Evolutionary conservation across 1,139 yeast genomes (phyloP).

Genomic region (Kurtzmaniella quercitrusa): DNA sequence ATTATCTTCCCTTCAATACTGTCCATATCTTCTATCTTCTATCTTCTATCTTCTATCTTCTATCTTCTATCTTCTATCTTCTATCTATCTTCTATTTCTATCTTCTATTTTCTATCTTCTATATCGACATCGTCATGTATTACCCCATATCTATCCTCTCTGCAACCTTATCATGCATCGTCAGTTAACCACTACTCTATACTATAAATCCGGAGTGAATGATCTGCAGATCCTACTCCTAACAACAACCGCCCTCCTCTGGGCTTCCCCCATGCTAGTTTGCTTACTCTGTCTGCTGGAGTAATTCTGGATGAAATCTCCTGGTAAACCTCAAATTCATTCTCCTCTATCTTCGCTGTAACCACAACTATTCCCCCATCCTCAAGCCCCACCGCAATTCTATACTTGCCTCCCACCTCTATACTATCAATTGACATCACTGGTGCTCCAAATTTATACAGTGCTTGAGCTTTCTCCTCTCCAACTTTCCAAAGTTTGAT

Average conservation of each 20-base stretch:
- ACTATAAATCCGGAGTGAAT: constrained; percentile 58
- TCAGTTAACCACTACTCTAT: constrained; percentile 9
- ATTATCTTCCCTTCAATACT: no score
- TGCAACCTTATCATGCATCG: constrained; percentile 1
- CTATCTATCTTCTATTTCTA: no score
- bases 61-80: not conserved
- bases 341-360: constrained; percentile 20
- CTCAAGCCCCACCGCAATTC: constrained; percentile 71
- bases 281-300: constrained; percentile 59
- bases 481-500: constrained; percentile 64
- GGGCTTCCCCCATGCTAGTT: constrained; percentile 27
- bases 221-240: constrained; percentile 70
- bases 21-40: no score
- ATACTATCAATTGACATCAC: constrained; percentile 65
- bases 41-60: no score
- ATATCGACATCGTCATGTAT: no score
- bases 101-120: no score
- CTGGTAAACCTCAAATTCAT: constrained; percentile 21
- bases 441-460: constrained; percentile 46
- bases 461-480: constrained; percentile 21
- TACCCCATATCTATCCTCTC: not conserved
- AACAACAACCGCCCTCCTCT: constrained; percentile 27
- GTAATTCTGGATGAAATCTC: constrained; percentile 34
- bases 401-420: constrained; percentile 17
- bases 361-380: constrained; percentile 38